phyloP scores from a whole-genome alignment of 495 filamentous ascomycete species.

The Aspergillus diversus region DNA sequence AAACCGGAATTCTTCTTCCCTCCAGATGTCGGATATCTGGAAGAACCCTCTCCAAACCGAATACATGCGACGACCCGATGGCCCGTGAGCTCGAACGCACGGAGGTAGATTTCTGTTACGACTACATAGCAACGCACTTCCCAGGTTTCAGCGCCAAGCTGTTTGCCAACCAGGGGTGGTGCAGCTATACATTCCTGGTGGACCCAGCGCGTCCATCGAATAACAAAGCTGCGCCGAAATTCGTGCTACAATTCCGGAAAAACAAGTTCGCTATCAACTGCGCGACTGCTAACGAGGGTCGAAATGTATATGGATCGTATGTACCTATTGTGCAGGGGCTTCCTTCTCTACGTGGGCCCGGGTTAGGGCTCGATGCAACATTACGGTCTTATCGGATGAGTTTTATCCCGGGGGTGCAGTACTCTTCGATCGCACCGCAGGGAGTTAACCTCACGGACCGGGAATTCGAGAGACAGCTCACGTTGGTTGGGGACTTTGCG shows the following conservation, averaged over 20 bases:
- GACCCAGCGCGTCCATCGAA: neutral
- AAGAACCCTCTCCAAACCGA: neutral
- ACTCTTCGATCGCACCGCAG: neutral
- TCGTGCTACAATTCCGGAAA: neutral
- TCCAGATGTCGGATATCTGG: neutral
- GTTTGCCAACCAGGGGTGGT: conserved; percentile 1
- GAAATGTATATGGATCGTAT: neutral
- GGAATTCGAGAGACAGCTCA: neutral
- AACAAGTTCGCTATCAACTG: conserved; percentile 5
- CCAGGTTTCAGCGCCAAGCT: neutral
- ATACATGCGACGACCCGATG: neutral
- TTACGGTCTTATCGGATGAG: conserved; percentile 5
- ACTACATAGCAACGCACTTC: neutral
- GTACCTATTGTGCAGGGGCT: neutral
- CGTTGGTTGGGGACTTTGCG: neutral
- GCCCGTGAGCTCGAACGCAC: neutral
- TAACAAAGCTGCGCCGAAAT: neutral
- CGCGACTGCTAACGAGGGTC: neutral
- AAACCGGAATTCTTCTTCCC: neutral
- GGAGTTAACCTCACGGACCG: neutral
- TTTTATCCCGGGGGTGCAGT: neutral
- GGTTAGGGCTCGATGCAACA: neutral
- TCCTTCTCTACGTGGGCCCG: neutral
- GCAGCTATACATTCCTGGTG: neutral
- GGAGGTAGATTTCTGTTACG: neutral